A percentile compares a stretch with the other conserved stretches of the same genome.
Evolutionary conservation across 2,329 filamentous ascomycete genomes (phyloP).

Genomic region (Rutstroemia sp.): DNA sequence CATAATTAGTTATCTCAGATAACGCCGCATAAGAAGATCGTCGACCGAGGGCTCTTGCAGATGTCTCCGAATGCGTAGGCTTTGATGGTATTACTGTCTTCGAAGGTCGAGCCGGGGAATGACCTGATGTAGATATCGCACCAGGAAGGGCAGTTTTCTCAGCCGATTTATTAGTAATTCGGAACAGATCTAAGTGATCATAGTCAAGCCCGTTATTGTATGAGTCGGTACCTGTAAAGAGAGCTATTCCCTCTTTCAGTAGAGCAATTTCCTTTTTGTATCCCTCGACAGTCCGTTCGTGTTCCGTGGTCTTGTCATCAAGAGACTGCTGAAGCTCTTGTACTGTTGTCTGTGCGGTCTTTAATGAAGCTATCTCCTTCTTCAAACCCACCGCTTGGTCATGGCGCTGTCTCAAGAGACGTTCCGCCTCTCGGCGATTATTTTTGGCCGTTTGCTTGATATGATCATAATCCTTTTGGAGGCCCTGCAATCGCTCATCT

Average conservation of each 20-base stretch:
- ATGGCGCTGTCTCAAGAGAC: conserved; percentile 49
- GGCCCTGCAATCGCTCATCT: conserved; percentile 41
- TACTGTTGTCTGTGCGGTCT: conserved; percentile 21
- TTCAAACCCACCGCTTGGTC: conserved; percentile 49
- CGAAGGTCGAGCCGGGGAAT: conserved; percentile 16
- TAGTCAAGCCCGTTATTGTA: neutral
- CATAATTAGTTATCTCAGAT: conserved; percentile 24
- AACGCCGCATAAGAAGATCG: conserved; percentile 18
- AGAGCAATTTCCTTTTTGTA: conserved; percentile 16
- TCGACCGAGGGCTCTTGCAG: conserved; percentile 5
- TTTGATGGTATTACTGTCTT: conserved; percentile 13
- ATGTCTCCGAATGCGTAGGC: conserved; percentile 10
- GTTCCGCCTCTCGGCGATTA: conserved; percentile 47
- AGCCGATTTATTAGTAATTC: neutral
- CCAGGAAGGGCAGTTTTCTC: conserved; percentile 15
- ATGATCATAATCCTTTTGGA: conserved; percentile 45
- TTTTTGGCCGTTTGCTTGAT: conserved; percentile 47
- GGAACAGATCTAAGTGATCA: neutral
- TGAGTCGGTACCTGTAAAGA: neutral
- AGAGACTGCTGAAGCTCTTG: conserved; percentile 16
- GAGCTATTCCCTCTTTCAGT: conserved; percentile 7
- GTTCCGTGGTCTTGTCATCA: conserved; percentile 14
- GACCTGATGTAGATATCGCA: conserved; percentile 16
- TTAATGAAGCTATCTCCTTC: conserved; percentile 43
- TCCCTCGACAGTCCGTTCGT: conserved; percentile 16